Evolutionary conservation across 208 protist species (phyloP), one percentile per base, ranked within the genome.

Genomic region (Vickermania ingenoplastis): DNA sequence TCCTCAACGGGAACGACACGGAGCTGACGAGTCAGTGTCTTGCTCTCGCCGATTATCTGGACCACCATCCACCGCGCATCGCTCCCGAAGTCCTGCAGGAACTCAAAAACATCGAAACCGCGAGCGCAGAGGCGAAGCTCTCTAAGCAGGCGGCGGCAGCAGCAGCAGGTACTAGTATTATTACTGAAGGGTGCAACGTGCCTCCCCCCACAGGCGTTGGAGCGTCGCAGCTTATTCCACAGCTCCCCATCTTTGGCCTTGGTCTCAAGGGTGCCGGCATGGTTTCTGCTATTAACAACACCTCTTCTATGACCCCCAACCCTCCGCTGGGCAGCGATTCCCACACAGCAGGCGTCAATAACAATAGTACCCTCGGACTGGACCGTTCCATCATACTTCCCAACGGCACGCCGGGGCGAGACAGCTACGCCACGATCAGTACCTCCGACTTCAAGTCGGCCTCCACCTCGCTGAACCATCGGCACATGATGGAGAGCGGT

Each of bases 21-120:
- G 89, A 95, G 68, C 67, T 95, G 7, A 73, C 84, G 22, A 88
- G 79, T 57, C 86, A 88, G 66, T 92, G 84, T 51, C 77, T 95
- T 27, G 67, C 80, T 24, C 78, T 95, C 31, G 77, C 85, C n/a
- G 89, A 92, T 65, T 95, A 95, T 72, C 77, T 95, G 30, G 81
- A 95, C 60, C 89, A 95, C 63, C 87, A 92, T 69, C 75, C 77
- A 27, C 89, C 85, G 1, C 77, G 67, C 51, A 66, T 95, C 26
- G 75, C 79, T 24, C 71, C 75, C n/a, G 75, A 79, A 25, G 83
- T 91, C 29, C 68, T 91, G 23, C 71, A 83, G 60, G 63, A 78
- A 57, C 77, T 94, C n/a, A 72, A 73, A 7, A 49, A 45, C 25
- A 68, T 88, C 31, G 71, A 86, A 28, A 65, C 67, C 24, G 50